These are phyloP conservation scores for Backusella tarrabulga DNA, from an alignment of 192 early-diverging fungal species.

Conservation along the genomic window DNA sequence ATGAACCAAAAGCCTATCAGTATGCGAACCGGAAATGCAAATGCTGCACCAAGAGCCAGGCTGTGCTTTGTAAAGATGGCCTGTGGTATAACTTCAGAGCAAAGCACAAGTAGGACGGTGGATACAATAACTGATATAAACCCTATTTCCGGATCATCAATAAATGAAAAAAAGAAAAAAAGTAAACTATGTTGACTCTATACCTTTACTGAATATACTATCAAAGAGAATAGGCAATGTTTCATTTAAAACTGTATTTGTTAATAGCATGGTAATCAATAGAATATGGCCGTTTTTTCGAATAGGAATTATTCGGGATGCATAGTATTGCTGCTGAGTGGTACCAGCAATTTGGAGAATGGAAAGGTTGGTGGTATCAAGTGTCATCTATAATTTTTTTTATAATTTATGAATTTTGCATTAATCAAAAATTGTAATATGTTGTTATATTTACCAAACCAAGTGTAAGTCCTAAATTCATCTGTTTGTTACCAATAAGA, in stretches of 20 bases:
- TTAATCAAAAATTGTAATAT: not conserved
- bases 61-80: conserved; percentile 88
- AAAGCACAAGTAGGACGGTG: conserved; percentile 82
- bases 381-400: conserved; percentile 56
- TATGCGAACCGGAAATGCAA: conserved; percentile 69
- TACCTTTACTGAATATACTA: conserved; percentile 62
- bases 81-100: conserved; percentile 95
- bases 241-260: conserved; percentile 91
- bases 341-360: conserved; percentile 84
- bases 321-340: conserved; percentile 62
- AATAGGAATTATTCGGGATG: conserved; percentile 79
- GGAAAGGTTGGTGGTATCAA: conserved; percentile 75
- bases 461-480: conserved; percentile 35
- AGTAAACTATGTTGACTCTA: not conserved
- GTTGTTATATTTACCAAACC: conserved; percentile 30
- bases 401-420: not conserved
- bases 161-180: not conserved
- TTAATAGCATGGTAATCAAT: conserved; percentile 84
- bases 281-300: conserved; percentile 86
- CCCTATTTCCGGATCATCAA: conserved; percentile 31
- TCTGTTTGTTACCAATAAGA: not conserved
- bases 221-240: conserved; percentile 80
- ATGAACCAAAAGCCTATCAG: conserved; percentile 55
- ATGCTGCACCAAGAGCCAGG: conserved; percentile 84
- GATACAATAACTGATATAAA: conserved; percentile 80